These are phyloP conservation scores for Yamadazyma philogaea DNA, from an alignment of 805 yeast genomes.

Conservation along the genomic window DNA sequence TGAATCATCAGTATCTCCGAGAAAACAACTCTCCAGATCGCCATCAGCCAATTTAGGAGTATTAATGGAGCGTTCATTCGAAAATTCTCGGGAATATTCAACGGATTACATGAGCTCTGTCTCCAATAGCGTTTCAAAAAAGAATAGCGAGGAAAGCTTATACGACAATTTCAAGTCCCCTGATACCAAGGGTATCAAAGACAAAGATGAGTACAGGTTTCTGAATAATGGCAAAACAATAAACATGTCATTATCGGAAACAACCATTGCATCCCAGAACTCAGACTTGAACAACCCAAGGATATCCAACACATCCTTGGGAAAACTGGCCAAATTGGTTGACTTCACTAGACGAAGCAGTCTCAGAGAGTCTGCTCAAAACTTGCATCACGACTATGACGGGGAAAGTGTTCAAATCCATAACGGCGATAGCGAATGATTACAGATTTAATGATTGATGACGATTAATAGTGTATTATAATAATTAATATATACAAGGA, in stretches of 20 bases:
- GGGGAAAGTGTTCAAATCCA: constrained; percentile 35
- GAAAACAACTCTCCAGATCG: constrained; percentile 21
- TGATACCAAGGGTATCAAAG: constrained; percentile 24
- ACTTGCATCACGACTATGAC: constrained; percentile 24
- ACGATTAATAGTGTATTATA: constrained; percentile 10
- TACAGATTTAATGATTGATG: constrained; percentile 4
- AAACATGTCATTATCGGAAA: constrained; percentile 18
- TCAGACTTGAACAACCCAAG: constrained; percentile 13
- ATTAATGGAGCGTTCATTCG: constrained; percentile 27
- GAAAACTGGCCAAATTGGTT: constrained; percentile 41
- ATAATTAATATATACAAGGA: constrained; percentile 1
- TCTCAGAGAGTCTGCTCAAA: constrained; percentile 38
- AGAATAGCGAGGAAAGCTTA: constrained; percentile 16
- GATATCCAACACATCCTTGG: constrained; percentile 17
- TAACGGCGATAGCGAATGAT: constrained; percentile 7
- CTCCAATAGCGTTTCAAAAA: constrained; percentile 1
- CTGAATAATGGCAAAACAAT: constrained; percentile 15
- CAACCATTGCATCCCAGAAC: constrained; percentile 18
- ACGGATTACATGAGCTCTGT: constrained; percentile 9
- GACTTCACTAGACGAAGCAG: constrained; percentile 46
- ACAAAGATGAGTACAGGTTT: constrained; percentile 8
- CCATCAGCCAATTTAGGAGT: constrained; percentile 27
- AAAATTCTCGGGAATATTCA: constrained; percentile 15
- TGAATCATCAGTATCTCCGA: constrained; percentile 9
- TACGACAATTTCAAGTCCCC: constrained; percentile 31